These are phyloP conservation scores for Candida easanensis DNA, from an alignment of 805 yeast genomes.

Conservation along the genomic window DNA sequence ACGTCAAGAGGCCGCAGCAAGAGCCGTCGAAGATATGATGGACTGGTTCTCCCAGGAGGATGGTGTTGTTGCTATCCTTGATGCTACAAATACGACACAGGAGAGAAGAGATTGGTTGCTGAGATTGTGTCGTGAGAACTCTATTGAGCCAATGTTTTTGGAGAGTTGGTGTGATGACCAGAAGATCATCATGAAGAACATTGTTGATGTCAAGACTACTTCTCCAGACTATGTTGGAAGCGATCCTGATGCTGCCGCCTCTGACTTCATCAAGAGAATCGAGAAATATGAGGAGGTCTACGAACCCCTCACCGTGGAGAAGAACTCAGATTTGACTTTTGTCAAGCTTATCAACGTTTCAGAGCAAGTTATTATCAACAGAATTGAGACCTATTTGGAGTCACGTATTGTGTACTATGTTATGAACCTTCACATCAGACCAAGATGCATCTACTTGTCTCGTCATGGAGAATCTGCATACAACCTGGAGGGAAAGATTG, in stretches of 20 bases:
- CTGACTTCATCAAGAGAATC: constrained; percentile 73
- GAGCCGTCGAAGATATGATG: constrained; percentile 78
- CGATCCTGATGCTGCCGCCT: constrained; percentile 68
- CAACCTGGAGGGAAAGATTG: constrained; percentile 91
- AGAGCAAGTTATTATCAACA: constrained; percentile 82
- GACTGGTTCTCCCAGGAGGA: constrained; percentile 77
- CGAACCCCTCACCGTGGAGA: constrained; percentile 63
- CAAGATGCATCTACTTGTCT: constrained; percentile 88
- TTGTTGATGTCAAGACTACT: constrained; percentile 81
- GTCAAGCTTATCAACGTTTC: constrained; percentile 86
- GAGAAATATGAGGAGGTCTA: constrained; percentile 70
- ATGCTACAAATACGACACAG: constrained; percentile 86
- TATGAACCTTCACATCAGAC: constrained; percentile 92
- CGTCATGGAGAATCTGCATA: constrained; percentile 95
- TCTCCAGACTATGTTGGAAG: constrained; percentile 30
- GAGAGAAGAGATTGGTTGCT: constrained; percentile 66
- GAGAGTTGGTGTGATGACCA: constrained; percentile 90
- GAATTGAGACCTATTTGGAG: constrained; percentile 84
- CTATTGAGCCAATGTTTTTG: constrained; percentile 85
- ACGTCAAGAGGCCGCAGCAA: constrained; percentile 65
- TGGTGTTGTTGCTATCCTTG: constrained; percentile 90
- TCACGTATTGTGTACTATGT: constrained; percentile 92
- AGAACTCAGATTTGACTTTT: constrained; percentile 69
- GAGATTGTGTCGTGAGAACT: constrained; percentile 56
- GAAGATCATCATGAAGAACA: constrained; percentile 72